These are phyloP conservation scores for Hyaloscypha bicolor DNA, from an alignment of 495 filamentous ascomycete species.

Conservation along the genomic window DNA sequence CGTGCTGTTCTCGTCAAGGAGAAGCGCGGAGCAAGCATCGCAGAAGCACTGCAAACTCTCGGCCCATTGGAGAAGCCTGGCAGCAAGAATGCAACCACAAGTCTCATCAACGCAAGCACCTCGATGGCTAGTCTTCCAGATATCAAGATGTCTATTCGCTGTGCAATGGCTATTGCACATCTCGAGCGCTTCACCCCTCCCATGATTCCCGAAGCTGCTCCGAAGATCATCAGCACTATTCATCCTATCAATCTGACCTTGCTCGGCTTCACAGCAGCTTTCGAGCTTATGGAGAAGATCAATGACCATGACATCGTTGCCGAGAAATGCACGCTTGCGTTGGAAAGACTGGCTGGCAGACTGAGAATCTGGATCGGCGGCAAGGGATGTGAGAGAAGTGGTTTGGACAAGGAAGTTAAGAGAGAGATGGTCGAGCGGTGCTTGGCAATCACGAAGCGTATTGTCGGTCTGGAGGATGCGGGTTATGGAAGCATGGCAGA, in stretches of 20 bases:
- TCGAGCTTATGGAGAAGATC: constrained; percentile 65
- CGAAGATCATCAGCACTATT: constrained; percentile 49
- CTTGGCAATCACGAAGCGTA: constrained; percentile 47
- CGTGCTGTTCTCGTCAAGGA: constrained; percentile 59
- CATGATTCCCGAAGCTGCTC: constrained; percentile 41
- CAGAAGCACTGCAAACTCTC: constrained; percentile 54
- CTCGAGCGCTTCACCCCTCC: constrained; percentile 50
- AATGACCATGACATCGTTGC: constrained; percentile 55
- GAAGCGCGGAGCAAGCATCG: constrained; percentile 55
- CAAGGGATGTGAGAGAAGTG: constrained; percentile 42
- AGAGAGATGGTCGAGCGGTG: constrained; percentile 52
- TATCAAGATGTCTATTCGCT: constrained; percentile 70
- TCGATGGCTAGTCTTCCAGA: constrained; percentile 58
- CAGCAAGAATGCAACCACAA: constrained; percentile 12
- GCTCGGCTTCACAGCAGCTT: constrained; percentile 77
- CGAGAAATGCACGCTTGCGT: constrained; percentile 43
- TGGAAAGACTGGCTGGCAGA: constrained; percentile 55
- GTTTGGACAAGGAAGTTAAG: constrained; percentile 47
- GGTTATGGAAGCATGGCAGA: constrained; percentile 52
- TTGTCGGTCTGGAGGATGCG: constrained; percentile 56
- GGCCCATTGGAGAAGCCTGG: constrained; percentile 40
- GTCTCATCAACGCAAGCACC: constrained; percentile 21
- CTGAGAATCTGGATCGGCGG: constrained; percentile 59
- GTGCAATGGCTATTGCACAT: constrained; percentile 78
- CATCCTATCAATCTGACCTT: constrained; percentile 55